Evolutionary conservation across 768 basidiomycete genomes (phyloP).

Genomic region (Collybiopsis luxurians): DNA sequence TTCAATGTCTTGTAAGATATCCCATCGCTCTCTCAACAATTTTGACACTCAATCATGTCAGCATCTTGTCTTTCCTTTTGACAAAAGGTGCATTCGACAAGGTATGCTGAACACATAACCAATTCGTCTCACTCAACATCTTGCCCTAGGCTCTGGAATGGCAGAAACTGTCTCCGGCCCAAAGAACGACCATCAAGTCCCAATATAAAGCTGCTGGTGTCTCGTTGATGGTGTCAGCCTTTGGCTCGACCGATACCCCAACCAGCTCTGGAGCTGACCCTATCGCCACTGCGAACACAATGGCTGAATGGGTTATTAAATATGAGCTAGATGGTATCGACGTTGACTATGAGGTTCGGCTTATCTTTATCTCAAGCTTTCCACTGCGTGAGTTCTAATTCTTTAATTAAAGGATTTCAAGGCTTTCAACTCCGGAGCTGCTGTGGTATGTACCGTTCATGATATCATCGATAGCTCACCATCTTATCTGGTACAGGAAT

Average conservation of each 20-base stretch:
- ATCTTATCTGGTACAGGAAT: conserved; percentile 19
- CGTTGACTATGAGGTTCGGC: conserved; percentile 62
- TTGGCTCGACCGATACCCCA: conserved; percentile 30
- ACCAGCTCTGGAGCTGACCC: conserved; percentile 54
- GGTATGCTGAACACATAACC: no score
- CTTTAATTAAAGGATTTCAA: conserved; percentile 48
- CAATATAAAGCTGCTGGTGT: background rate
- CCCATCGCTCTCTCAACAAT: no score
- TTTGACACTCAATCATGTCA: no score
- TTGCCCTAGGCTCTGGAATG: no score
- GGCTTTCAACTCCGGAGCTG: conserved; percentile 49
- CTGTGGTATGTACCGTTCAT: background rate
- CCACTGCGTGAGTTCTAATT: background rate
- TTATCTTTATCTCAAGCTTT: background rate
- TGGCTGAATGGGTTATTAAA: conserved; percentile 63
- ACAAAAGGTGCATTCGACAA: no score
- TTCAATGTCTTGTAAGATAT: no score
- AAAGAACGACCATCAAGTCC: no score
- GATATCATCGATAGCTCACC: no score
- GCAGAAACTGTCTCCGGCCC: no score
- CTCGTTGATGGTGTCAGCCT: background rate
- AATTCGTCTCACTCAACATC: no score
- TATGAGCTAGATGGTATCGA: conserved; percentile 68
- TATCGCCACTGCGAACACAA: conserved; percentile 53
- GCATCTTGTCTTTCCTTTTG: no score